Evolutionary conservation across 2,329 filamentous ascomycete genomes (phyloP).

Genomic region (Nigrospora sphaerica): DNA sequence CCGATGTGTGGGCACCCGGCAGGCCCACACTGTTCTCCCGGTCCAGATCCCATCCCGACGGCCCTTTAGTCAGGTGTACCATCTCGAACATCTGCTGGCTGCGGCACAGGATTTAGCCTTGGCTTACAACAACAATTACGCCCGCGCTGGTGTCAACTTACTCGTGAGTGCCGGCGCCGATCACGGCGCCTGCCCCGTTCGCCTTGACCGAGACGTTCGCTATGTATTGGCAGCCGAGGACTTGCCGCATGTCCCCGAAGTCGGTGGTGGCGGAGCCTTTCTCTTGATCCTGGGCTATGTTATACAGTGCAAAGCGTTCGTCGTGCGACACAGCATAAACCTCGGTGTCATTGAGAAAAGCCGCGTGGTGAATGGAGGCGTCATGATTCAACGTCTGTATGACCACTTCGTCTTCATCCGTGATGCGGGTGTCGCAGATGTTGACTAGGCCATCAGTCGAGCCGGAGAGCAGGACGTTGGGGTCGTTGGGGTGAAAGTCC

Average conservation of each 20-base stretch:
- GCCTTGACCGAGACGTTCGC: slow-evolving; percentile 57
- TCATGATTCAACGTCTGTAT: slow-evolving; percentile 73
- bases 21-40: slow-evolving; percentile 50
- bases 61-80: slow-evolving; percentile 47
- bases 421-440: slow-evolving; percentile 63
- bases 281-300: slow-evolving; percentile 56
- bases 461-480: slow-evolving; percentile 62
- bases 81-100: slow-evolving; percentile 54
- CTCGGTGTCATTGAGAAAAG: slow-evolving; percentile 58
- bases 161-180: slow-evolving; percentile 64
- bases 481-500: slow-evolving; percentile 52
- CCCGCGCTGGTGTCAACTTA: slow-evolving; percentile 28
- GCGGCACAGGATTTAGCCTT: background rate
- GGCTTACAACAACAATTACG: background rate
- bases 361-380: slow-evolving; percentile 67
- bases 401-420: slow-evolving; percentile 71
- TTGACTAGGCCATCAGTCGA: slow-evolving; percentile 77
- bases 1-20: slow-evolving; percentile 54
- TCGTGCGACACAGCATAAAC: slow-evolving; percentile 72
- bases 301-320: slow-evolving; percentile 69
- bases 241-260: slow-evolving; percentile 63
- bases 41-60: slow-evolving; percentile 45
- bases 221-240: slow-evolving; percentile 67
- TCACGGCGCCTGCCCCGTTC: slow-evolving; percentile 49
- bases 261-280: slow-evolving; percentile 47